Base-by-base conservation (phyloP, 1,139 yeast genomes). In the Hansenula sp. region DNA sequence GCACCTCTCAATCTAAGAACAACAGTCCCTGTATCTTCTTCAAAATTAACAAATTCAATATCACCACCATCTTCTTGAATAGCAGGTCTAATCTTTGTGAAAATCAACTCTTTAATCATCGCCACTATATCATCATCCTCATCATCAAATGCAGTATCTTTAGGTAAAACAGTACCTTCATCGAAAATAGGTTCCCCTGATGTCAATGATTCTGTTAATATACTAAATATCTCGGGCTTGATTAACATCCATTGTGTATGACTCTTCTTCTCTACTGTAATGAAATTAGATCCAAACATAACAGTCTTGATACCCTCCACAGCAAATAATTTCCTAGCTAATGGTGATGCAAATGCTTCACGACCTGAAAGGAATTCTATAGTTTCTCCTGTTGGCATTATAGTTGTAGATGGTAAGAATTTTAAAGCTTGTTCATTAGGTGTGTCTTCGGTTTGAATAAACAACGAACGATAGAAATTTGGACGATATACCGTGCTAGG, bases 61-160 rank as follows among this genome's bases (percentile, higher is more conserved):
- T 84, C 94, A 11, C 94, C 94, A 40, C 94, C 94, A 57, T 84
- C 94, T 48, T 84, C 94, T 60, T 81, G 85, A 47, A 84, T 82
- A 0, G 97, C 97, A 1, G 99, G 98, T 53, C 97, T 77, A 45
- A 92, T 90, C 55, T 97, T 77, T 5, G 99, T 92, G 55, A 87
- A 90, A 43, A 92, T 84, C 40, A 92, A 72, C 61, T 92, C 99
- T 56, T 90, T 89, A 55, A 92, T 89, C 87, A 92, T 84, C 13
- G 85, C 77, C 39, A 92, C 89, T 3, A 90, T 78, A 60, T 70
- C 74, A 44, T 65, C 64, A 40, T 69, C 72, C 32, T 68, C 73
- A 36, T 66, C 73, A 19, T 56, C 56, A 33, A 62, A 62, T 17
- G 56, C 63, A 11, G 53, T 48, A 34, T 55, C 57, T 31, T 60